phyloP scores from a whole-genome alignment of 306 rosid species.

The Heteromeles arbutifolia region DNA sequence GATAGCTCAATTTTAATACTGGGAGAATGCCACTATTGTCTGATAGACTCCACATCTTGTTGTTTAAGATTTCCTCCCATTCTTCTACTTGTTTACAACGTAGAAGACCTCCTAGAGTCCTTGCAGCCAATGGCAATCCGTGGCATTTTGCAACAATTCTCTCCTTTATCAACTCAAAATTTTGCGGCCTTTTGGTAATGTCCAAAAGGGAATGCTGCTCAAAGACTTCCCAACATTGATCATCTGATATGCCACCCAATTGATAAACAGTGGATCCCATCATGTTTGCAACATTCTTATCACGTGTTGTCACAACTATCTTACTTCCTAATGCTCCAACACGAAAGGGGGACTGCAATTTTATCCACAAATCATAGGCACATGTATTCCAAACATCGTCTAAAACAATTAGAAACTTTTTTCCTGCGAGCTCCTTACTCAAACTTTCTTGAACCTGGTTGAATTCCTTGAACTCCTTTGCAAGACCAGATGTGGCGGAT shows the following conservation, averaged over 20 bases:
- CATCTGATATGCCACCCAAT: neutral
- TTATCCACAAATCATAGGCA: slow-evolving; percentile 5
- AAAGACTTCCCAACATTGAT: slow-evolving; percentile 20
- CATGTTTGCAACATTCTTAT: slow-evolving; percentile 2
- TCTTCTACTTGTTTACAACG: neutral
- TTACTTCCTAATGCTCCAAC: slow-evolving; percentile 16
- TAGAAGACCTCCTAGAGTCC: slow-evolving; percentile 23
- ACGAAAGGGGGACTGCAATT: neutral
- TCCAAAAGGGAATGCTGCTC: neutral
- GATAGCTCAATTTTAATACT: slow-evolving; percentile 17
- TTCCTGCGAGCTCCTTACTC: neutral
- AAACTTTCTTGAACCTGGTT: slow-evolving; percentile 1
- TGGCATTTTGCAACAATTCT: slow-evolving; percentile 18
- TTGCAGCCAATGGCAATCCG: slow-evolving; percentile 28
- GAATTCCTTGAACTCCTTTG: neutral
- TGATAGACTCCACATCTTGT: slow-evolving; percentile 12
- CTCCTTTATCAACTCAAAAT: neutral
- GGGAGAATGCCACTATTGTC: neutral
- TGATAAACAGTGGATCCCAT: neutral
- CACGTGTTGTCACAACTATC: slow-evolving; percentile 26
- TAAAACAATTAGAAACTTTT: slow-evolving; percentile 14
- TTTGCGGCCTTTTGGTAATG: neutral
- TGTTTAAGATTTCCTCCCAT: slow-evolving; percentile 17
- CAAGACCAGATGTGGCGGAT: no score
- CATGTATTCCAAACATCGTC: slow-evolving; percentile 30